Conservation (phyloP, 2,329 filamentous ascomycete species). For the Alternaria ventricosa region DNA sequence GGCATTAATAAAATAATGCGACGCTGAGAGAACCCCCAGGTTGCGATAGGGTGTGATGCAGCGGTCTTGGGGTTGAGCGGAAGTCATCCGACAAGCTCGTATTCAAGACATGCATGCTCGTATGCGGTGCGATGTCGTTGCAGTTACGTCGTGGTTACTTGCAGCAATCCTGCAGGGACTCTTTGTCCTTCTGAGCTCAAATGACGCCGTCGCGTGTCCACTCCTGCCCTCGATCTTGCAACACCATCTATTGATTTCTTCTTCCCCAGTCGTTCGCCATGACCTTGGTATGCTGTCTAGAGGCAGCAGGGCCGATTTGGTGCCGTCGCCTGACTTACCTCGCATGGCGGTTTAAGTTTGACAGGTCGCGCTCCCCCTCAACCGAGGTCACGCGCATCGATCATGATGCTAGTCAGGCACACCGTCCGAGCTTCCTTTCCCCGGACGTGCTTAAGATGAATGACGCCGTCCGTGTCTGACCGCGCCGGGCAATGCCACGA, state of each 20-base stretch:
- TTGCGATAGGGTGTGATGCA: not conserved
- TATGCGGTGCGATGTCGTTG: not conserved
- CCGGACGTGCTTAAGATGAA: slow-evolving; percentile 30
- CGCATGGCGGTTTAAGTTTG: slow-evolving; percentile 11
- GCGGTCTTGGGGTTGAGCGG: not conserved
- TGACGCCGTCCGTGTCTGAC: slow-evolving; percentile 21
- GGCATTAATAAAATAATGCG: not conserved
- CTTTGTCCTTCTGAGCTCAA: not conserved
- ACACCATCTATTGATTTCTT: slow-evolving; percentile 16
- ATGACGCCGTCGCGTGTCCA: slow-evolving; percentile 28
- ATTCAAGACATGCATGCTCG: not conserved
- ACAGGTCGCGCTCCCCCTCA: slow-evolving; percentile 1
- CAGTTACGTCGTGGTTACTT: not conserved
- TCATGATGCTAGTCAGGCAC: slow-evolving; percentile 13
- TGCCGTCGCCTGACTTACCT: slow-evolving; percentile 28
- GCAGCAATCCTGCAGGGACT: slow-evolving; percentile 4
- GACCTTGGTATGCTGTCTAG: not conserved
- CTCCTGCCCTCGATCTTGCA: slow-evolving; percentile 13
- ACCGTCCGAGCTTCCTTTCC: slow-evolving; percentile 29
- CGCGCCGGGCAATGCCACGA: slow-evolving; percentile 25
- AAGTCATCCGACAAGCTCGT: not conserved
- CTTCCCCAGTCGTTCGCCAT: slow-evolving; percentile 16
- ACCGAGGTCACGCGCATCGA: slow-evolving; percentile 38
- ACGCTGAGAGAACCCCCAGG: not conserved
- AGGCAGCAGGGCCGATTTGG: slow-evolving; percentile 23